These are phyloP conservation scores for Boletus reticuloceps DNA, from an alignment of 768 basidiomycete genomes.

Conservation along the genomic window DNA sequence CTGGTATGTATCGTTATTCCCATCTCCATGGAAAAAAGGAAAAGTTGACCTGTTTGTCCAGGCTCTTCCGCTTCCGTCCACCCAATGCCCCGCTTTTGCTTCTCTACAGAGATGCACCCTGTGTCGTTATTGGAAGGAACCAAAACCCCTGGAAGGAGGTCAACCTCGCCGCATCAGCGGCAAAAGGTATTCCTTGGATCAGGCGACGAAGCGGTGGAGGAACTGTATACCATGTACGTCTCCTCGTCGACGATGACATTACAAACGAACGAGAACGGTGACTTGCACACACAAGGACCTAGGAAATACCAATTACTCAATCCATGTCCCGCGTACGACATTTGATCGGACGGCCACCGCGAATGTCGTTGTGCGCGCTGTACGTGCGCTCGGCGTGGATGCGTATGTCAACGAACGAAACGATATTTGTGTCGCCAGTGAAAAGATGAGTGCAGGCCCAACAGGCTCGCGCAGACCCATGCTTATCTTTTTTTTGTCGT, in stretches of 20 bases:
- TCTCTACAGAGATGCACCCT: slow-evolving; percentile 83
- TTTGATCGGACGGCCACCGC: slow-evolving; percentile 83
- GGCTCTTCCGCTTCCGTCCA: slow-evolving; percentile 79
- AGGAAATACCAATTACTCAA: slow-evolving; percentile 96
- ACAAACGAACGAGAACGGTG: not conserved
- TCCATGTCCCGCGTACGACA: slow-evolving; percentile 76
- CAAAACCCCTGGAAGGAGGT: slow-evolving; percentile 99
- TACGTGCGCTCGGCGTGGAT: slow-evolving; percentile 70
- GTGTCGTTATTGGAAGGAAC: slow-evolving; percentile 92
- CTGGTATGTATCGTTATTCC: slow-evolving; percentile 51
- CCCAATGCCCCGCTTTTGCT: slow-evolving; percentile 71
- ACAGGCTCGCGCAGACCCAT: not conserved
- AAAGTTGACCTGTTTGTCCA: slow-evolving; percentile 29
- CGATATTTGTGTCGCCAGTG: slow-evolving; percentile 78
- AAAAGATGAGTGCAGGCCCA: slow-evolving; percentile 73
- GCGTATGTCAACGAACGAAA: slow-evolving; percentile 87
- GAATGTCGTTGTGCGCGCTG: slow-evolving; percentile 71
- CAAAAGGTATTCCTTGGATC: slow-evolving; percentile 67
- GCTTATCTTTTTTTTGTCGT: not conserved
- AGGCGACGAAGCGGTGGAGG: slow-evolving; percentile 90
- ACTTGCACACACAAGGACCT: slow-evolving; percentile 59
- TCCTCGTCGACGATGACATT: not conserved
- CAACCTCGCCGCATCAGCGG: slow-evolving; percentile 60
- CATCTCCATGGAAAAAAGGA: slow-evolving; percentile 25
- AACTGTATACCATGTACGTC: slow-evolving; percentile 90